Evolutionary conservation across 176 grass and related monocot genomes (phyloP).

Genomic region (Bromus sterilis): DNA sequence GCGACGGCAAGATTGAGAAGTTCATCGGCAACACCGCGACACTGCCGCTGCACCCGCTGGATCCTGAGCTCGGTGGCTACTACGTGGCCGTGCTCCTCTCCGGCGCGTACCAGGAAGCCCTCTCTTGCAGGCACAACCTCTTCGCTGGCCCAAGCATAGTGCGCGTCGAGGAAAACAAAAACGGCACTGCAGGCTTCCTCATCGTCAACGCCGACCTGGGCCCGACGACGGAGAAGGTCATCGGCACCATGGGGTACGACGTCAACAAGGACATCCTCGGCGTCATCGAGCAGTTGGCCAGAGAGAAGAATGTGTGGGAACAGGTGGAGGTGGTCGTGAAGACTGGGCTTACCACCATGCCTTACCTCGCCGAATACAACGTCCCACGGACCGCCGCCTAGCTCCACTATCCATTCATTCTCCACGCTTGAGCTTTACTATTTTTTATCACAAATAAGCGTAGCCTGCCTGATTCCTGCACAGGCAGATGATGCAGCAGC

Average conservation of each 20-base stretch:
- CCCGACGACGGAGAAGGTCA: background rate
- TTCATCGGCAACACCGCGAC: constrained; percentile 17
- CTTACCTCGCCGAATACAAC: constrained; percentile 1
- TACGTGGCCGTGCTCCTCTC: constrained; percentile 17
- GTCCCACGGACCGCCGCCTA: background rate
- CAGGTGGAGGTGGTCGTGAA: background rate
- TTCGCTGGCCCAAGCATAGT: constrained; percentile 19
- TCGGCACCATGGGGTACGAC: background rate
- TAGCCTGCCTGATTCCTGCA: no score
- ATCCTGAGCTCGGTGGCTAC: background rate
- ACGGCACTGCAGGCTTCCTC: background rate
- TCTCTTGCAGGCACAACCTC: constrained; percentile 19
- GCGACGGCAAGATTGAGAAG: constrained; percentile 16
- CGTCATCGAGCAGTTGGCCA: background rate
- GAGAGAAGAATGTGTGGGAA: background rate
- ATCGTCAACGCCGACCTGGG: background rate
- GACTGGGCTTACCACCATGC: background rate
- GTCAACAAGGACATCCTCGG: background rate
- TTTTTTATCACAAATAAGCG: no score
- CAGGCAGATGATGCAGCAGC: no score
- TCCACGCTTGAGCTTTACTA: no score
- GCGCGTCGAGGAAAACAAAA: background rate
- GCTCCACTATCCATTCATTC: no score
- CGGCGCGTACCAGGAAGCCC: constrained; percentile 24
- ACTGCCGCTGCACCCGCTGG: constrained; percentile 19